Evolutionary conservation across 306 rosid species (phyloP).

Genomic region (Prinsepia uniflora): DNA sequence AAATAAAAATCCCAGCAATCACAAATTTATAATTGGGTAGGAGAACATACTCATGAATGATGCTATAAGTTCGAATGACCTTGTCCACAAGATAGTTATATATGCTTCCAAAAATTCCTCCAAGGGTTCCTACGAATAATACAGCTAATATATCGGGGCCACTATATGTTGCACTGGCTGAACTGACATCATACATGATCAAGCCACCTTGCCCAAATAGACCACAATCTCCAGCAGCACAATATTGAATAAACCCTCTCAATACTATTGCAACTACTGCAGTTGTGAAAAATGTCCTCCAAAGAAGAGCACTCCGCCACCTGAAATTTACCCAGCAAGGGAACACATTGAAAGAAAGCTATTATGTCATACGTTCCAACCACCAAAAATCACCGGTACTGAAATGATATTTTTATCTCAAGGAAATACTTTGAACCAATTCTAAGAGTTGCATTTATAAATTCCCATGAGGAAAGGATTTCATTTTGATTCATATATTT

Average conservation of each 20-base stretch:
- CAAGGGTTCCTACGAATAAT: constrained; percentile 53
- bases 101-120: constrained; percentile 76
- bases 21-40: not conserved
- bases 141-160: constrained; percentile 54
- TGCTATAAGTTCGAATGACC: constrained; percentile 70
- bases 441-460: not conserved
- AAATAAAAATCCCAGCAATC: not conserved
- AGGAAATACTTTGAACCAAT: no score
- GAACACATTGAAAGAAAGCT: constrained; percentile 7
- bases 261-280: constrained; percentile 82
- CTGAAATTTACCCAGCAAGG: constrained; percentile 28
- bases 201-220: constrained; percentile 83
- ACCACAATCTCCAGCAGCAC: constrained; percentile 56
- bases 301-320: constrained; percentile 93
- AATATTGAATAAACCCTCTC: constrained; percentile 47
- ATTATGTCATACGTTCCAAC: not conserved
- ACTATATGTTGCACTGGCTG: constrained; percentile 43
- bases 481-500: no score
- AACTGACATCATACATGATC: constrained; percentile 65
- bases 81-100: constrained; percentile 69
- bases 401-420: not conserved
- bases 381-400: constrained; percentile 1
- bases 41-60: constrained; percentile 76
- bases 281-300: constrained; percentile 82
- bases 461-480: no score